Evolutionary conservation across 2,329 filamentous ascomycete genomes (phyloP), one percentile per base, ranked within the genome.

Genomic region (Ilyonectria mors-panacis): DNA sequence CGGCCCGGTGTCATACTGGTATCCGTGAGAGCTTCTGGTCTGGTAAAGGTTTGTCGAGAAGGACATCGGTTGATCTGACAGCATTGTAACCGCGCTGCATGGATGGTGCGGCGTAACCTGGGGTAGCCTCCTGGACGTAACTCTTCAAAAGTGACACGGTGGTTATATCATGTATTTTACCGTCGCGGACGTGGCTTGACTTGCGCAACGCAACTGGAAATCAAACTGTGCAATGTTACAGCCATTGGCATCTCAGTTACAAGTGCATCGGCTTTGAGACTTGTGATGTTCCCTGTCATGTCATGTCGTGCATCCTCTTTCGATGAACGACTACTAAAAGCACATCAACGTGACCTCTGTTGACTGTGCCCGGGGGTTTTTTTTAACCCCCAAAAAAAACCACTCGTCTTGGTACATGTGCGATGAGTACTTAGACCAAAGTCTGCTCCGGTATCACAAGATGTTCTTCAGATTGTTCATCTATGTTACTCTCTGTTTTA

Each of bases 1-100:
- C 57, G 42, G 57, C 51, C 57, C 35, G 50, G 57, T 65, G 50
- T 60, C 47, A 55, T 48, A 35, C 12, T 9, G 15, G 28, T 42
- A 26, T 44, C 17, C 12, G 28, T 35, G 35, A 56, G 33, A 28
- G 12, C 26, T 33, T 39, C 17, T 55, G 42, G 17, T 26, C n/a
- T 48, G 42, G 39, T 44, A 33, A n/a, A 56, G 33, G 42, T 44
- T 58, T 39, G 53, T 30, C n/a, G 44, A 15, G 33, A 47, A 21
- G 19, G 44, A 13, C 23, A 47, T 48, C 28, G 5, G 35, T 56
- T 55, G 42, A 30, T 35, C 19, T 50, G 23, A 4, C 54, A 39
- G 28, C n/a, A 7, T 23, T 56, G 4, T 21, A 12, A 12, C 9
- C 15, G 10, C 30, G 33, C 21, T 37, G 17, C 45, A 26, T 35